These are phyloP conservation scores for Conticribra guillardii DNA, from an alignment of 108 stramenopile species.

Conservation along the genomic window DNA sequence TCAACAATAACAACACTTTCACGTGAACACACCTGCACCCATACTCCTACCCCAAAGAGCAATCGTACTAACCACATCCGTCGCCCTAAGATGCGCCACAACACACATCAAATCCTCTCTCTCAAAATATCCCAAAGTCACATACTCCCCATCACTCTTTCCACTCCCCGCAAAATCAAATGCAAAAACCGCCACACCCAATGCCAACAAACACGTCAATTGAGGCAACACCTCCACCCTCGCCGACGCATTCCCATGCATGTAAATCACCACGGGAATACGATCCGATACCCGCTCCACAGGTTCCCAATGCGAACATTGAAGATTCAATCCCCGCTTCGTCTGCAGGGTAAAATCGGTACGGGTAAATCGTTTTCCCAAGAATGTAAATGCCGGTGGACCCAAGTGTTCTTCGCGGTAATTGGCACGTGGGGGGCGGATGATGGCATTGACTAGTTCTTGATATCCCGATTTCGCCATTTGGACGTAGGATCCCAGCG, in stretches of 20 bases:
- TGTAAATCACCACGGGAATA: slow-evolving; percentile 72
- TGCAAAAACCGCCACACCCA: slow-evolving; percentile 94
- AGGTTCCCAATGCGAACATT: slow-evolving; percentile 97
- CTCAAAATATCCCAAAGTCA: slow-evolving; percentile 96
- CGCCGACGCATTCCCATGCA: slow-evolving; percentile 72
- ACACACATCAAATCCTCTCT: slow-evolving; percentile 95
- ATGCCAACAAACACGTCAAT: slow-evolving; percentile 67
- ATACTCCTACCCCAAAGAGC: slow-evolving; percentile 98
- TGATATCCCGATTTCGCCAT: slow-evolving; percentile 71
- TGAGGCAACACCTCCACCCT: slow-evolving; percentile 68
- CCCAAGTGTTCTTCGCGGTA: slow-evolving; percentile 78
- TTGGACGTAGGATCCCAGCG: slow-evolving; percentile 61
- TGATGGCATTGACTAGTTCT: slow-evolving; percentile 85
- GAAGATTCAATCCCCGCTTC: slow-evolving; percentile 82
- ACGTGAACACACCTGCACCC: slow-evolving; percentile 81
- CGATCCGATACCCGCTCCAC: slow-evolving; percentile 78
- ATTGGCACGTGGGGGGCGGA: slow-evolving; percentile 56
- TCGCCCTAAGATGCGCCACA: slow-evolving; percentile 89
- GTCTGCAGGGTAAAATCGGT: slow-evolving; percentile 94
- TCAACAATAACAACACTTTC: not conserved
- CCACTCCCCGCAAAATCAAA: slow-evolving; percentile 99
- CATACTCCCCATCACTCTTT: slow-evolving; percentile 95
- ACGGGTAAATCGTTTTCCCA: slow-evolving; percentile 88
- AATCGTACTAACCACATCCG: slow-evolving; percentile 91
- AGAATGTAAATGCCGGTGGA: slow-evolving; percentile 85